Evolutionary conservation across 305 asterid species (phyloP).

Genomic region (Fraxinus dipetala): DNA sequence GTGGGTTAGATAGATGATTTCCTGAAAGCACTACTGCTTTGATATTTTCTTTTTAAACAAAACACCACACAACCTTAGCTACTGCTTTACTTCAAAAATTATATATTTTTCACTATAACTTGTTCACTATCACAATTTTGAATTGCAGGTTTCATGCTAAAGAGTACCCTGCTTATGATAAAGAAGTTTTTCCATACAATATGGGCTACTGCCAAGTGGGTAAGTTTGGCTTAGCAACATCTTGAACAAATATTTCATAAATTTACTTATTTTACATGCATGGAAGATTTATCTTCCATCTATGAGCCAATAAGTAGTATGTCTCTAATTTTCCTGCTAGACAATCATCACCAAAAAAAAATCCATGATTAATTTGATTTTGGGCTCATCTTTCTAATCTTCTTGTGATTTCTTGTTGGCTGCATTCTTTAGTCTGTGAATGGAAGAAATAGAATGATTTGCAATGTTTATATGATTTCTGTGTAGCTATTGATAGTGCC

Average conservation of each 20-base stretch:
- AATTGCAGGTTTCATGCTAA: slow-evolving; percentile 84
- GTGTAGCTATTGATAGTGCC: slow-evolving; percentile 20
- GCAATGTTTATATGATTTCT: background rate
- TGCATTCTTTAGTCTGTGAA: background rate
- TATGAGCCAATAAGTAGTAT: background rate
- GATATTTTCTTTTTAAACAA: too few species aligned
- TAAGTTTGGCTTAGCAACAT: slow-evolving; percentile 26
- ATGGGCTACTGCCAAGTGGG: slow-evolving; percentile 92
- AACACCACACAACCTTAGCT: background rate
- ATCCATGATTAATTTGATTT: background rate
- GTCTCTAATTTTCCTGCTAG: background rate
- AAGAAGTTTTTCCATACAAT: slow-evolving; percentile 61
- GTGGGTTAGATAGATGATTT: background rate
- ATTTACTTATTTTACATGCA: background rate
- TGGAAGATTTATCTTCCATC: background rate
- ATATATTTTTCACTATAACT: slow-evolving; percentile 4
- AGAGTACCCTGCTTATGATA: slow-evolving; percentile 83
- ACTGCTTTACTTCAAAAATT: background rate
- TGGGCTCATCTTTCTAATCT: background rate
- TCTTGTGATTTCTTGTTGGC: background rate
- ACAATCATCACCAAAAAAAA: background rate
- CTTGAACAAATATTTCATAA: background rate
- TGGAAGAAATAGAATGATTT: background rate
- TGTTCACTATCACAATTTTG: slow-evolving; percentile 19
- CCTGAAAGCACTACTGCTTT: background rate